phyloP scores from a whole-genome alignment of 228 moss, liverwort and hornwort species.

The Sphagnum fallax region DNA sequence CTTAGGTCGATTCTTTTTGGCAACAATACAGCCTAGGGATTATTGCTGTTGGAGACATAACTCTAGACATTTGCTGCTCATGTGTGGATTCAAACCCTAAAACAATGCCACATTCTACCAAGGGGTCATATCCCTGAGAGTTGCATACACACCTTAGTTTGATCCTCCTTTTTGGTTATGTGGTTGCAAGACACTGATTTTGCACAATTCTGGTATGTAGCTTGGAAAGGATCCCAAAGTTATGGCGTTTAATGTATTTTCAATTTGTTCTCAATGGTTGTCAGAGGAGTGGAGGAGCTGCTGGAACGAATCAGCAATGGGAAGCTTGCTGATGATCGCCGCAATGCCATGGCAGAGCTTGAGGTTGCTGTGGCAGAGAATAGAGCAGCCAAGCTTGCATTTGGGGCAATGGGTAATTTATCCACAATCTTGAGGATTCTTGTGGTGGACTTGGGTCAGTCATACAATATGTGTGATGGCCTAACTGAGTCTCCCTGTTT shows the following conservation, averaged over 20 bases:
- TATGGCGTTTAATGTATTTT: too few relatives aligned
- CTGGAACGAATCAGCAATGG: conserved; percentile 99
- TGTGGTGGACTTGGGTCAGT: background rate
- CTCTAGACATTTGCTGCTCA: too few relatives aligned
- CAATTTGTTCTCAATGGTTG: too few relatives aligned
- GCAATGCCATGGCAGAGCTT: conserved; percentile 85
- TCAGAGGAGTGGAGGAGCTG: conserved; percentile 93
- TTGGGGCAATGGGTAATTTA: conserved; percentile 80
- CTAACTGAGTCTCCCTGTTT: conserved; percentile 25
- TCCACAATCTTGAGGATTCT: background rate
- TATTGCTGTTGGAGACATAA: too few relatives aligned
- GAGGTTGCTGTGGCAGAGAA: conserved; percentile 95
- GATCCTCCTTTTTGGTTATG: background rate
- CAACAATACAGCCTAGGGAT: too few relatives aligned
- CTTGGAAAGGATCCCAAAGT: background rate
- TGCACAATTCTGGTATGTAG: background rate
- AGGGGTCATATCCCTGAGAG: too few relatives aligned
- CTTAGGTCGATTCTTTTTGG: too few relatives aligned
- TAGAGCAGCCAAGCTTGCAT: conserved; percentile 82
- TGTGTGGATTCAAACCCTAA: too few relatives aligned
- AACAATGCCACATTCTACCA: too few relatives aligned
- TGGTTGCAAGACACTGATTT: background rate
- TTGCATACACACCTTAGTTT: background rate
- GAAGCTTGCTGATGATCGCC: conserved; percentile 91
- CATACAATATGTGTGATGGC: background rate